Evolutionary conservation across 1,284 basidiomycete species (phyloP).

Genomic region (Microbotryum saponariae): DNA sequence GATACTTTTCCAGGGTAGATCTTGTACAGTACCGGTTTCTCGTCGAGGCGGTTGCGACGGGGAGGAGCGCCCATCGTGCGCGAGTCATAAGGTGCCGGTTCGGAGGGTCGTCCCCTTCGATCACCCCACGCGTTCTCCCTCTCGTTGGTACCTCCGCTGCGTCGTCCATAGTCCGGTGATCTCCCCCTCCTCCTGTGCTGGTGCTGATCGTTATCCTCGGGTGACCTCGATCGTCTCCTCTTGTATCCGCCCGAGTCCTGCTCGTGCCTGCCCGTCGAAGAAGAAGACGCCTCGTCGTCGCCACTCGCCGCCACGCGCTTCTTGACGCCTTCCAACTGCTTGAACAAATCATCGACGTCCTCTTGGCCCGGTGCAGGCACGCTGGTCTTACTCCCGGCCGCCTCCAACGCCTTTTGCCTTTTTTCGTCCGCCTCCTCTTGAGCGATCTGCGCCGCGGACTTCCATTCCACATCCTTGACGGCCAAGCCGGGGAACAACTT

Average conservation of each 20-base stretch:
- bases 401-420: slow-evolving; percentile 46
- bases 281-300: slow-evolving; percentile 49
- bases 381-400: slow-evolving; percentile 45
- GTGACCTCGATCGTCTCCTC: slow-evolving; percentile 44
- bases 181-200: slow-evolving; percentile 44
- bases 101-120: slow-evolving; percentile 33
- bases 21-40: slow-evolving; percentile 82
- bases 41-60: slow-evolving; percentile 51
- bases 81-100: slow-evolving; percentile 11
- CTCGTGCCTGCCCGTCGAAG: slow-evolving; percentile 38
- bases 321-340: slow-evolving; percentile 52
- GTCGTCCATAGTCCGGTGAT: slow-evolving; percentile 23
- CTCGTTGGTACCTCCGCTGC: slow-evolving; percentile 27
- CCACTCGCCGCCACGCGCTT: slow-evolving; percentile 49
- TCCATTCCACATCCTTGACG: slow-evolving; percentile 64
- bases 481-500: slow-evolving; percentile 86
- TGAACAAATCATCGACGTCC: slow-evolving; percentile 30
- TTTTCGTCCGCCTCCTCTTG: slow-evolving; percentile 12
- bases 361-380: slow-evolving; percentile 43
- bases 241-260: slow-evolving; percentile 42
- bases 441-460: slow-evolving; percentile 6
- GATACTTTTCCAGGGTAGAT: slow-evolving; percentile 84
- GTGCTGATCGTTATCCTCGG: slow-evolving; percentile 41
- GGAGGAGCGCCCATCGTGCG: slow-evolving; percentile 36
- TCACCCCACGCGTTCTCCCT: slow-evolving; percentile 38